These are phyloP conservation scores for Leishmania amazonensis DNA, from an alignment of 208 protist species.

Conservation along the genomic window DNA sequence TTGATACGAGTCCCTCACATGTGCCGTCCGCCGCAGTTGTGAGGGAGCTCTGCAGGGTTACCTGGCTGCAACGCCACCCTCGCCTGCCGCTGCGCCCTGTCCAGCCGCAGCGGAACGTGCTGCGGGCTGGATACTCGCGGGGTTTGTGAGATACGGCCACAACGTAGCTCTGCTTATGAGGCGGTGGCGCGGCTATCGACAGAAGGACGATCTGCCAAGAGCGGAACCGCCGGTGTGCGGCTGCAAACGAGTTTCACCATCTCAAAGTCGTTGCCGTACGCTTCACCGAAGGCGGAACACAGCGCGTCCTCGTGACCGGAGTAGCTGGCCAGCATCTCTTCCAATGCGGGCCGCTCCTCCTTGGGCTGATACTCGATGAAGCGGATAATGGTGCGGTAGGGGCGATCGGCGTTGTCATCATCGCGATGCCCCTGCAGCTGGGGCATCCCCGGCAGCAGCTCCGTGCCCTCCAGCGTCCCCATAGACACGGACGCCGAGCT, in stretches of 20 bases:
- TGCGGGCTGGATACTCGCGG: not conserved
- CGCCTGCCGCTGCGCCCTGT: not conserved
- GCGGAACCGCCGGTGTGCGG: conserved; percentile 9
- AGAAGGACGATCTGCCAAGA: conserved; percentile 10
- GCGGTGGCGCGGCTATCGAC: conserved; percentile 1
- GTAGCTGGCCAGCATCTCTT: conserved; percentile 61
- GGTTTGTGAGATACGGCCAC: not conserved
- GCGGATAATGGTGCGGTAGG: conserved; percentile 58
- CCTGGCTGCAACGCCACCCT: not conserved
- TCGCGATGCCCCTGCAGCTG: conserved; percentile 57
- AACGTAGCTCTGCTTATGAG: conserved; percentile 4
- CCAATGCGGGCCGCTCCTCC: conserved; percentile 40
- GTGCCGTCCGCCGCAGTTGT: not conserved
- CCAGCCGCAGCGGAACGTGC: not conserved
- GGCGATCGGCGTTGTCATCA: conserved; percentile 41
- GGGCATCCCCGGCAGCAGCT: conserved; percentile 69
- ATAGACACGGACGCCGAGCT: not conserved
- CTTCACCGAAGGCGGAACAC: conserved; percentile 55
- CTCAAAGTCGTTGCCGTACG: conserved; percentile 70
- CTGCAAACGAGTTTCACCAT: conserved; percentile 28
- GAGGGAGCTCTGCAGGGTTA: not conserved
- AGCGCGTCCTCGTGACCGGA: conserved; percentile 68
- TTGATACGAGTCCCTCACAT: not conserved
- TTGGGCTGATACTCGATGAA: conserved; percentile 72
- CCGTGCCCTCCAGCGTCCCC: conserved; percentile 56